Base-by-base conservation (phyloP, 1,139 yeast species). In the Protomyces lactucae-debilis region DNA sequence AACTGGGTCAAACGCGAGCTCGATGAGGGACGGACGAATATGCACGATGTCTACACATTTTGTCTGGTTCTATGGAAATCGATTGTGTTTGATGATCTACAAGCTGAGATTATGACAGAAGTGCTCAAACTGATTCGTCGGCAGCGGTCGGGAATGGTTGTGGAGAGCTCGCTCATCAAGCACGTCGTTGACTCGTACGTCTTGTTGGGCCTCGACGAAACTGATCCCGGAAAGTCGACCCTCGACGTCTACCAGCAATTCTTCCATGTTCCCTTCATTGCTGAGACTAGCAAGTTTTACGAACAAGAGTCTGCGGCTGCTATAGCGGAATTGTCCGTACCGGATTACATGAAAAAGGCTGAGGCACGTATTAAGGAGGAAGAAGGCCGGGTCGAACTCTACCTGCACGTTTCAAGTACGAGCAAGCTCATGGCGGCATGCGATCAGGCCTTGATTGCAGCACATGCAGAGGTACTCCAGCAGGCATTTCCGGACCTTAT, bases 1-100 rank as follows among this genome's bases (percentile, higher is more conserved):
- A 93, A 93, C 76, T 95, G 99, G 99, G 97, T 95, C 59, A 90
- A 88, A 72, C 91, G 95, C 73, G 98, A 93, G 75, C 83, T 98
- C 72, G 88, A 92, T 53, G 98, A 93, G 73, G 98, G 98, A n/a
- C 84, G 90, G 72, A 82, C 92, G 69, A 91, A 90, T 71, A 85
- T 93, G 59, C 90, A 86, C 74, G 99, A 95, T 75, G 95, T 95
- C 46, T 86, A 89, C 72, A 91, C 97, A 66, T 79, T 93, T 70
- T 87, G 96, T 64, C 78, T 93, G 67, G 81, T 91, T 69, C 86
- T 90, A 64, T 95, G 99, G 99, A 86, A 88, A 72, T 83, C 85
- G 67, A 85, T 85, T 68, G 82, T 93, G 83, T 93, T 93, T 75
- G 82, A 83, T 69, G 82, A 83, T 52, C 83, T 89, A 72, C 81